Base-by-base conservation (phyloP, 2,329 filamentous ascomycete species). In the Neodidymelliopsis sp. region DNA sequence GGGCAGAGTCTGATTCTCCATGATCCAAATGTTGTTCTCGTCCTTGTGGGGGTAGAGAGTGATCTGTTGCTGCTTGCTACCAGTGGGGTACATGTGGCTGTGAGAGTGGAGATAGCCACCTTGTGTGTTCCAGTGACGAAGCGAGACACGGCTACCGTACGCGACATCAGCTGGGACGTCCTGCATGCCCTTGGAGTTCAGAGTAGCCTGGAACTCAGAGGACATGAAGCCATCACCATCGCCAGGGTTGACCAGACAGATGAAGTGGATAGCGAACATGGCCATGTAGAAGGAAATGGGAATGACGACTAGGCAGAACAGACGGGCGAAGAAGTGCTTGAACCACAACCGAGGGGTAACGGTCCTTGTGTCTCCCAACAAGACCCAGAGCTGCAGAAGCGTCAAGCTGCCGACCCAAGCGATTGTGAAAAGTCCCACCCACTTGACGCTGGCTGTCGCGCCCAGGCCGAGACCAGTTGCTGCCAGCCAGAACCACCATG, bases 161-260 rank as follows among this genome's bases (percentile, higher is more conserved):
- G 89, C 87, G 49, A 99, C 88, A 75, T 99, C 92, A 22, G 90
- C 94, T 2, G 94, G 88, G 4, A 96, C 91, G 74, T 96, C 91
- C 70, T 91, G 87, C 94, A 99, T 99, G 42, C 84, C 87, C 80
- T 97, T 99, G 66, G 86, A 92, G 78, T 97, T 99, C 60, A 99
- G 81, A 2, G 94, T 97, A 23, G 94, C 89, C 77, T 99, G 94
- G 80, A 99, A 99, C 71, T 99, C 94, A 45, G 93, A 96, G 70
- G 92, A 97, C 94, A 99, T 99, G 80, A 99, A 99, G 45, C 94
- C 94, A 74, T 99, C 94, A 44, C 94, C 94, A 41, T 99, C 94
- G 52, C 94, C 94, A 20, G 94, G 94, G 76, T 99, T 99, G 52
- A 88, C 84, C 30, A 99, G 83, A 79, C 90, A 95, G 61, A 92